Percentiles rank a stretch among this genome's conserved stretches.
phyloP scores from a whole-genome alignment of 176 grass and related monocot species.

The Thinopyrum elongatum region DNA sequence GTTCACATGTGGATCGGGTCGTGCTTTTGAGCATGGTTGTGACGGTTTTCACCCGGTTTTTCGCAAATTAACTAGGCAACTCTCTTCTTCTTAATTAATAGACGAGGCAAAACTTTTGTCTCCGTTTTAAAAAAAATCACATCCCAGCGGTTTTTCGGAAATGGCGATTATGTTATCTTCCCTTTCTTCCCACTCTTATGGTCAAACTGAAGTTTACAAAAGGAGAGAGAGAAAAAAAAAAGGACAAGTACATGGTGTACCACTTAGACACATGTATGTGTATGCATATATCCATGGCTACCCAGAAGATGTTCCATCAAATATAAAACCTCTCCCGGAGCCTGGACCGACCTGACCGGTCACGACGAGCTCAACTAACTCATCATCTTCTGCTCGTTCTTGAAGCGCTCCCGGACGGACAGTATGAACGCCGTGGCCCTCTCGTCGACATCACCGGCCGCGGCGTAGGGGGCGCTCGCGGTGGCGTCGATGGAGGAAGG shows the following conservation, averaged over 20 bases:
- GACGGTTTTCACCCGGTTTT: too few relatives aligned
- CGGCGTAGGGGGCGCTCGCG: background rate
- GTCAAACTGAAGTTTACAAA: conserved; percentile 2
- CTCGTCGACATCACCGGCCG: conserved; percentile 25
- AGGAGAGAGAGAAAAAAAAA: background rate
- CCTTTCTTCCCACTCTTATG: background rate
- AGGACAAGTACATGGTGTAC: background rate
- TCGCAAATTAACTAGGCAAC: too few relatives aligned
- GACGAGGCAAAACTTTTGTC: too few relatives aligned
- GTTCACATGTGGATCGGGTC: too few relatives aligned
- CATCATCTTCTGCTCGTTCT: conserved; percentile 31
- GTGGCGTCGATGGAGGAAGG: conserved; percentile 21
- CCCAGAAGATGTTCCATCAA: conserved; percentile 40
- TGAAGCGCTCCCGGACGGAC: conserved; percentile 46
- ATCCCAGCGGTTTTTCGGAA: background rate
- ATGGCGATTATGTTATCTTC: background rate
- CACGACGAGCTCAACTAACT: background rate
- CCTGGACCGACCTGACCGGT: background rate
- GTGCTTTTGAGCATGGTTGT: too few relatives aligned
- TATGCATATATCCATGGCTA: background rate
- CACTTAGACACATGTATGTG: background rate
- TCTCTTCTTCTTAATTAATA: too few relatives aligned
- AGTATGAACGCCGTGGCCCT: conserved; percentile 48
- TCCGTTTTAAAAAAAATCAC: background rate
- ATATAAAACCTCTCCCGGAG: conserved; percentile 33